Conservation (phyloP, 257 asterid species). For the Ilex aquifolium region DNA sequence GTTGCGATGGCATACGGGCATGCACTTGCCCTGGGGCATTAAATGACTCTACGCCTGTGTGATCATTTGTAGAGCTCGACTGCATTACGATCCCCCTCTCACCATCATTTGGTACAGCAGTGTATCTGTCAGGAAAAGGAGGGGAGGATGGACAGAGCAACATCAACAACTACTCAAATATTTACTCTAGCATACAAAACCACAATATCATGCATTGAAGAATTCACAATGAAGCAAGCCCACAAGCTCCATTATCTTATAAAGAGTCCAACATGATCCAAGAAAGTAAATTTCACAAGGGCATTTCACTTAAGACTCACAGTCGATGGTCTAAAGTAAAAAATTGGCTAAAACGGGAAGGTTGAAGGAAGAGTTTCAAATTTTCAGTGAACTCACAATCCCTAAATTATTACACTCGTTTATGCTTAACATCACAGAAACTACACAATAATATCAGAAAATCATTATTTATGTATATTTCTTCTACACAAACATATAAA, state of each 20-base stretch:
- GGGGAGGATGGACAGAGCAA: neutral
- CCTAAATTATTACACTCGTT: too few species aligned
- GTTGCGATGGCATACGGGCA: neutral
- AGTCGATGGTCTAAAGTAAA: too few species aligned
- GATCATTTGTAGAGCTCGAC: neutral
- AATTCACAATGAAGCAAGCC: neutral
- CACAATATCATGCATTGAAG: neutral
- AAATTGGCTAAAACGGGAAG: too few species aligned
- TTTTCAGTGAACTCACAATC: too few species aligned
- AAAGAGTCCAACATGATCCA: neutral
- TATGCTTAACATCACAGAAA: too few species aligned
- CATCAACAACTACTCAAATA: neutral
- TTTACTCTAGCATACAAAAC: neutral
- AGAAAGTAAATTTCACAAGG: too few species aligned
- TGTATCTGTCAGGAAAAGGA: neutral
- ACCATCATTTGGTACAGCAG: neutral
- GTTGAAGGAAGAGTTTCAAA: too few species aligned
- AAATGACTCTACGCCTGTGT: neutral
- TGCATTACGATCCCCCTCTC: neutral
- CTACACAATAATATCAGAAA: too few species aligned
- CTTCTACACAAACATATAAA: too few species aligned
- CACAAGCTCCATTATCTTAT: neutral
- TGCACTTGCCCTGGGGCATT: neutral
- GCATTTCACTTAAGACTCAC: too few species aligned
- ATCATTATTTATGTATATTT: too few species aligned